Evolutionary conservation across 2,329 filamentous ascomycete species (phyloP).

Genomic region (Aspergillus carbonarius): DNA sequence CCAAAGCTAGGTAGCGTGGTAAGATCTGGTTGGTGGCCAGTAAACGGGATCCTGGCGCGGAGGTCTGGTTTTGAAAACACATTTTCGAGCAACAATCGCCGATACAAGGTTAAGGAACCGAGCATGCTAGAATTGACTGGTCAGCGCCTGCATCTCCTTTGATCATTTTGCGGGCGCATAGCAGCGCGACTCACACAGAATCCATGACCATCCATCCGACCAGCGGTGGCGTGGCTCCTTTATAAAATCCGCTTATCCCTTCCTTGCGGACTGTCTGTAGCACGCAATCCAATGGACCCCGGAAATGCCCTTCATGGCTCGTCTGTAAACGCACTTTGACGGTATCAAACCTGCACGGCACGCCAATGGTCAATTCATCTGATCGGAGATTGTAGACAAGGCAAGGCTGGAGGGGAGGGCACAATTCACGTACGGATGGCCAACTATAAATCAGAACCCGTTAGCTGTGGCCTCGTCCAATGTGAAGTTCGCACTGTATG

Average conservation of each 20-base stretch:
- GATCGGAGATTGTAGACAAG: not conserved
- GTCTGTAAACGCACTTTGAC: constrained; percentile 96
- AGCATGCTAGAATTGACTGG: constrained; percentile 62
- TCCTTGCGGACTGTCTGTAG: constrained; percentile 82
- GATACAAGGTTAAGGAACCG: constrained; percentile 86
- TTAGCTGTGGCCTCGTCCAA: not conserved
- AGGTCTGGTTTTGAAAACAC: constrained; percentile 63
- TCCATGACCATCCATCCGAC: constrained; percentile 99
- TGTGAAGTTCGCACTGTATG: not conserved
- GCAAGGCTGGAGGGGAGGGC: not conserved
- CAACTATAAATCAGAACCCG: constrained; percentile 41
- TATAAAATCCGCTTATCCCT: constrained; percentile 83
- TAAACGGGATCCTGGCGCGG: constrained; percentile 38
- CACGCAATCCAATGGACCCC: constrained; percentile 81
- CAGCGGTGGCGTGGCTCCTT: constrained; percentile 86
- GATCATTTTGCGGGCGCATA: no score
- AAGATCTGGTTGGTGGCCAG: constrained; percentile 33
- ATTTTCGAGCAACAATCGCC: constrained; percentile 75
- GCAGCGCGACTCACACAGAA: constrained; percentile 50
- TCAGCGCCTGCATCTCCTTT: not conserved
- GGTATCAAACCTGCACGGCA: constrained; percentile 74
- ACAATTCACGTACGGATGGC: constrained; percentile 54
- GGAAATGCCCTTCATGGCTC: constrained; percentile 72
- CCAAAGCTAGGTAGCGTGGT: constrained; percentile 69
- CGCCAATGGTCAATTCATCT: not conserved